Evolutionary conservation across 2,329 filamentous ascomycete species (phyloP), one percentile per base, ranked within the genome.

Genomic region (Pyrenophora teres): DNA sequence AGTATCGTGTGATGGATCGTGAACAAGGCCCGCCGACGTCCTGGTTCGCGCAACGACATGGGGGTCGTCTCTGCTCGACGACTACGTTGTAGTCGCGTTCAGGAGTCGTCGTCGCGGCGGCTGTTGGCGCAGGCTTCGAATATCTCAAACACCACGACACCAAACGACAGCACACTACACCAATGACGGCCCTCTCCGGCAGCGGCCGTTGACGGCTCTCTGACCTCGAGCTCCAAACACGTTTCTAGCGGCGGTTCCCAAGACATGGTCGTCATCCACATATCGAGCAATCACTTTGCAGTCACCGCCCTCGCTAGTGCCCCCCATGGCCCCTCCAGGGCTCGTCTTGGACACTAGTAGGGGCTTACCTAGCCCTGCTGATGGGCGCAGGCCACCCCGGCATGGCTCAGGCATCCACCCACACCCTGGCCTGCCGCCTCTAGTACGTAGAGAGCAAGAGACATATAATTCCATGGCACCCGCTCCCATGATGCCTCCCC

Each of bases 241-340:
- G 63, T 47, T 46, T 59, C 54, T 56, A 52, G 58, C 50, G 50
- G 54, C 48, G 52, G 52, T 50, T 40, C 40, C 38, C 49, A 37
- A 44, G 46, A 48, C 40, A 49, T 52, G 53, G 57, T 69, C 68
- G 70, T 72, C 70, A 72, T 71, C 59, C 37, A 44, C 52, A 42
- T 45, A 49, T 47, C 27, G 27, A 49, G 9, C 40, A 45, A 43
- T 32, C 16, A 12, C 38, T 25, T 41, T 43, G 40, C 42, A 49
- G 52, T 67, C 61, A 70, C 69, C 70, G 68, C 70, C 68, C 62
- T 68, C 65, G 57, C 59, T 60, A 59, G 54, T 21, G 9, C 7
- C 33, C 31, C 19, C 37, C 39, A 46, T 44, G 54, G 57, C 42
- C 45, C 54, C 46, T 57, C n/a, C n/a, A n/a, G n/a, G n/a, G n/a